A percentile compares a stretch with the other conserved stretches of the same genome.
Conservation (phyloP, 2,329 filamentous ascomycete species). For the Curvularia sp. region DNA sequence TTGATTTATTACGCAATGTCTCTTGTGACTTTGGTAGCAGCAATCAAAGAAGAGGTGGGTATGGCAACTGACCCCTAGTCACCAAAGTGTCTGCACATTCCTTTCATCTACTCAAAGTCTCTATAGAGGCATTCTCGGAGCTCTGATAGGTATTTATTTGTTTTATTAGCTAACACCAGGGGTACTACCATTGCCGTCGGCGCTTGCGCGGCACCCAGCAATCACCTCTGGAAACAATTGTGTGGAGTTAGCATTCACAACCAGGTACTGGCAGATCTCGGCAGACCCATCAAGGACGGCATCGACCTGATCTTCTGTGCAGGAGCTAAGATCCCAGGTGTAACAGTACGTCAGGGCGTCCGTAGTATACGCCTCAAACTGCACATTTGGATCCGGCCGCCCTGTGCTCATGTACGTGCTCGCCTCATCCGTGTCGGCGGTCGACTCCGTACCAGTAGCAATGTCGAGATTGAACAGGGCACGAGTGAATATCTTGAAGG, state of each 20-base stretch:
- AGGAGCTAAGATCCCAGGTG: conserved; percentile 25
- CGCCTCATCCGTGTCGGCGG: conserved; percentile 7
- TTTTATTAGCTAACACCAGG: background rate
- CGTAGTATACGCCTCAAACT: conserved; percentile 16
- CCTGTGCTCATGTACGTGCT: conserved; percentile 25
- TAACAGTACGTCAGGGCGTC: conserved; percentile 26
- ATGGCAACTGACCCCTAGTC: background rate
- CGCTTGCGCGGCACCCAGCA: conserved; percentile 18
- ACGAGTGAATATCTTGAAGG: conserved; percentile 60
- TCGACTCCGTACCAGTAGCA: conserved; percentile 51
- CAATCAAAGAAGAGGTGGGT: background rate
- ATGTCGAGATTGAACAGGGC: conserved; percentile 56
- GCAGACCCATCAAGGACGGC: conserved; percentile 23
- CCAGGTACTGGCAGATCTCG: conserved; percentile 28
- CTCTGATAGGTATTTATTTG: background rate
- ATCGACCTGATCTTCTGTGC: conserved; percentile 23
- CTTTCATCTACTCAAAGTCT: background rate
- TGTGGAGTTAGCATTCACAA: conserved; percentile 31
- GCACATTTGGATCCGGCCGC: conserved; percentile 22
- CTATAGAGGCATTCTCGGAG: background rate
- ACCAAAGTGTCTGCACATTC: background rate
- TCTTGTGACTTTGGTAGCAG: background rate
- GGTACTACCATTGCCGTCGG: conserved; percentile 8
- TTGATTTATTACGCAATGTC: background rate
- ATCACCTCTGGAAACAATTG: conserved; percentile 29